Evolutionary conservation across 331 rosid genomes (phyloP).

Genomic region (Malus hybrid): DNA sequence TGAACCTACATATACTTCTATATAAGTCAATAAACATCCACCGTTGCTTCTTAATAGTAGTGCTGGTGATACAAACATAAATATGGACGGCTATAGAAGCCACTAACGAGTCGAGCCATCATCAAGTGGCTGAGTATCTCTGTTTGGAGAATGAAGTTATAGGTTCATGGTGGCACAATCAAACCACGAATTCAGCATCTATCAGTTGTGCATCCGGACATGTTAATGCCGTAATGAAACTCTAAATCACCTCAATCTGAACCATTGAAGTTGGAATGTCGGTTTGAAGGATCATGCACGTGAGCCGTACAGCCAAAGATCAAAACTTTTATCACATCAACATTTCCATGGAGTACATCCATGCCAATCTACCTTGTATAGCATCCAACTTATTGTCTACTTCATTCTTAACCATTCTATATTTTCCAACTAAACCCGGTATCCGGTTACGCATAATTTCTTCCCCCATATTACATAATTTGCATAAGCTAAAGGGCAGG

Average conservation of each 20-base stretch:
- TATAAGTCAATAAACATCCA: neutral
- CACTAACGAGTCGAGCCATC: neutral
- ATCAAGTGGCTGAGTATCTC: neutral
- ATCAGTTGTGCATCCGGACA: neutral
- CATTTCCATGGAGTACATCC: neutral
- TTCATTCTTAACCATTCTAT: neutral
- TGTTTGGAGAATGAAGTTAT: neutral
- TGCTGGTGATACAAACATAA: neutral
- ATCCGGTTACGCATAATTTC: neutral
- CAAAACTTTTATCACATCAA: neutral
- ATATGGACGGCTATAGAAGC: neutral
- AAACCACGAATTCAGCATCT: neutral
- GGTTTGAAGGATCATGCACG: neutral
- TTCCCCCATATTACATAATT: neutral
- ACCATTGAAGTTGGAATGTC: neutral
- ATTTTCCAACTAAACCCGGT: neutral
- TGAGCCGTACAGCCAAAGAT: neutral
- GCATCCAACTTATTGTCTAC: neutral
- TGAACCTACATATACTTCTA: neutral
- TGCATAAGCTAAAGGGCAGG: neutral
- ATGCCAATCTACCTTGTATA: neutral
- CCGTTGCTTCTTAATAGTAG: neutral
- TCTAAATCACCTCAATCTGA: neutral
- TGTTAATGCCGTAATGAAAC: neutral
- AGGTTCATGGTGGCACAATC: neutral